Evolutionary conservation across 768 basidiomycete species (phyloP).

Genomic region (Termitomyces heimii): DNA sequence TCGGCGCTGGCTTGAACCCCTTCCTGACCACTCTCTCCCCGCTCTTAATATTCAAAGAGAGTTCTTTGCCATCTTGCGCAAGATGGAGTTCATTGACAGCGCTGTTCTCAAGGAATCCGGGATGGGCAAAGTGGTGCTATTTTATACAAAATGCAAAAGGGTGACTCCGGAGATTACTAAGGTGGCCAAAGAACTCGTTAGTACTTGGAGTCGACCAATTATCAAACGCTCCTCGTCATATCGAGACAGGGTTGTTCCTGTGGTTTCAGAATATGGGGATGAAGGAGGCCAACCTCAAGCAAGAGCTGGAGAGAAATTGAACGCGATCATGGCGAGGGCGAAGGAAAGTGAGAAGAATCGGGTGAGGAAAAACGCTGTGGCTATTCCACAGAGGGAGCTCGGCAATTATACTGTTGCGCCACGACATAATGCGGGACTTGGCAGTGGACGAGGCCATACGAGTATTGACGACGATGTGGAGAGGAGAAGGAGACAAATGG

Average conservation of each 20-base stretch:
- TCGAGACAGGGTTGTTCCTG: conserved; percentile 65
- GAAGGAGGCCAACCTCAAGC: conserved; percentile 26
- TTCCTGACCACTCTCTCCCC: conserved; percentile 88
- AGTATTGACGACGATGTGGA: conserved; percentile 74
- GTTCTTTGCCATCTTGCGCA: conserved; percentile 75
- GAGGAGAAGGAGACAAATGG: conserved; percentile 67
- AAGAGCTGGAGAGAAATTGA: conserved; percentile 44
- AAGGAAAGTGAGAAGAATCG: conserved; percentile 63
- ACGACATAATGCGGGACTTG: conserved; percentile 43
- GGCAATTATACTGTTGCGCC: conserved; percentile 82
- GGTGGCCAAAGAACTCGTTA: conserved; percentile 79
- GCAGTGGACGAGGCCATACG: conserved; percentile 38
- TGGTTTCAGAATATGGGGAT: conserved; percentile 35
- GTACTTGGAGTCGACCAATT: conserved; percentile 84
- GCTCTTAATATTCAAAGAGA: conserved; percentile 94
- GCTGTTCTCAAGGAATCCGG: conserved; percentile 86
- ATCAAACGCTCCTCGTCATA: conserved; percentile 85
- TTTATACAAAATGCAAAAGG: conserved; percentile 94
- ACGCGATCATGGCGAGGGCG: conserved; percentile 63
- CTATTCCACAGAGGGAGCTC: conserved; percentile 72
- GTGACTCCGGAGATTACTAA: conserved; percentile 79
- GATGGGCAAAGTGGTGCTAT: conserved; percentile 84
- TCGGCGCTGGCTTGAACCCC: conserved; percentile 87
- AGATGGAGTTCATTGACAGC: conserved; percentile 92
- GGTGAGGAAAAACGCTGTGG: conserved; percentile 73